Evolutionary conservation across 139 green algal genomes (phyloP), one percentile per base, ranked within the genome.

Genomic region (Closterium sp.): DNA sequence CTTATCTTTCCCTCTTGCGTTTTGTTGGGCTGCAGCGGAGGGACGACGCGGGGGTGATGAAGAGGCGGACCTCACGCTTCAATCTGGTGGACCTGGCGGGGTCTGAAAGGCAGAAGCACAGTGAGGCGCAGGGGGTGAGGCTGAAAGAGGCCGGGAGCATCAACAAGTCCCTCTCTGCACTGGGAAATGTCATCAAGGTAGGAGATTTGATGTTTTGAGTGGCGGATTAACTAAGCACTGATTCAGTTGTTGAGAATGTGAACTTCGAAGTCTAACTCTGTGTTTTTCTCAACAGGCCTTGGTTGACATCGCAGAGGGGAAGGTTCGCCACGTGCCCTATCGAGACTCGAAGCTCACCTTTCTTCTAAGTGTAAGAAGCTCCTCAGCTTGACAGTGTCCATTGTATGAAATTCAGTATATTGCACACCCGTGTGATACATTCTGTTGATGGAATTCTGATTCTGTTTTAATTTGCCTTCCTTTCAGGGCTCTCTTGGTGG

Each of bases 291-390:
- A n/a, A 87, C 92, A 94, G 89, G 93, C 94, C 0, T 89, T 96
- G 31, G 95, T 96, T 27, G 93, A 95, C 38, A 90, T 92, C 45
- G 34, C 92, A 22, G 90, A 96, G 19, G 92, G 95, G 30, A 96
- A 95, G 84, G 79, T 93, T 0, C 94, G 96, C 4, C 98, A 99
- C 94, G 96, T 99, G 21, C 98, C 98, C 2, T 99, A 99, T 95
- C 95, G 98, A 5, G 98, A 99, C 96, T 99, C 97, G 28, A 97
- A 97, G 90, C 96, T 99, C 32, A 99, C 98, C 4, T 99, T 98
- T 94, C 96, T 99, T 70, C 96, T 99, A n/a, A 97, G 98, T 95
- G 97, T 97, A 88, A 91, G 34, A 89, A 31, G 11, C 38, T 38
- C 32, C 3, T 38, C 32, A 38, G 32, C 32, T 38, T 38, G 32